A percentile compares a stretch with the other conserved stretches of the same genome.
phyloP scores from a whole-genome alignment of 1,284 basidiomycete species.

The Volvariella volvacea region DNA sequence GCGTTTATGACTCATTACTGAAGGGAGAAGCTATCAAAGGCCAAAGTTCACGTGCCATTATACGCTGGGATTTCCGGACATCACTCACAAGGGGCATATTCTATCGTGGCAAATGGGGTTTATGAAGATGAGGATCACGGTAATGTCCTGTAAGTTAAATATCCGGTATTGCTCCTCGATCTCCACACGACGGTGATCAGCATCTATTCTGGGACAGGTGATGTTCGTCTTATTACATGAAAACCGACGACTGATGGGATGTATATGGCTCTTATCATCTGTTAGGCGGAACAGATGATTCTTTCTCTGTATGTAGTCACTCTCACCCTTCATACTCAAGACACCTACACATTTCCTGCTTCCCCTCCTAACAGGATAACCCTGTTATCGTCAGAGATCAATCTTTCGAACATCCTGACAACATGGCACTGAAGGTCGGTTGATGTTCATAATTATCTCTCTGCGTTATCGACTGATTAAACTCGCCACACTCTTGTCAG shows the following conservation, averaged over 20 bases:
- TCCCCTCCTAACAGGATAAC: slow-evolving; percentile 4
- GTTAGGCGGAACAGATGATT: slow-evolving; percentile 18
- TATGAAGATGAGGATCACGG: slow-evolving; percentile 27
- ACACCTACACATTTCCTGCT: too few relatives aligned
- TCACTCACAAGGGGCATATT: slow-evolving; percentile 18
- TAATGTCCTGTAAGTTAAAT: slow-evolving; percentile 19
- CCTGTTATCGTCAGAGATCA: slow-evolving; percentile 14
- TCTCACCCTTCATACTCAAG: slow-evolving; percentile 1
- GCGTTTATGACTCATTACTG: not conserved
- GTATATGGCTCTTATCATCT: not conserved
- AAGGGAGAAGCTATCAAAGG: slow-evolving; percentile 15
- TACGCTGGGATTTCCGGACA: slow-evolving; percentile 22
- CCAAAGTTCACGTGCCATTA: slow-evolving; percentile 16
- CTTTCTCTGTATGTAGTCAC: slow-evolving; percentile 12
- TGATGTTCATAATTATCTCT: not conserved
- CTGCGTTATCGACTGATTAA: not conserved
- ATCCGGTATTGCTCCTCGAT: not conserved
- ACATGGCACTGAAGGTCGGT: slow-evolving; percentile 18
- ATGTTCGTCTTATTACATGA: not conserved
- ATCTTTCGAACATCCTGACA: slow-evolving; percentile 17
- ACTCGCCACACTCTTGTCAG: slow-evolving; percentile 8
- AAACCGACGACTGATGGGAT: not conserved
- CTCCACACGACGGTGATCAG: slow-evolving; percentile 7
- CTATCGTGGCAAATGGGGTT: slow-evolving; percentile 21
- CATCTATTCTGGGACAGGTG: slow-evolving; percentile 25